Conservation (phyloP, 352 stramenopile genomes). For the Globisporangium rhizosaccharum region DNA sequence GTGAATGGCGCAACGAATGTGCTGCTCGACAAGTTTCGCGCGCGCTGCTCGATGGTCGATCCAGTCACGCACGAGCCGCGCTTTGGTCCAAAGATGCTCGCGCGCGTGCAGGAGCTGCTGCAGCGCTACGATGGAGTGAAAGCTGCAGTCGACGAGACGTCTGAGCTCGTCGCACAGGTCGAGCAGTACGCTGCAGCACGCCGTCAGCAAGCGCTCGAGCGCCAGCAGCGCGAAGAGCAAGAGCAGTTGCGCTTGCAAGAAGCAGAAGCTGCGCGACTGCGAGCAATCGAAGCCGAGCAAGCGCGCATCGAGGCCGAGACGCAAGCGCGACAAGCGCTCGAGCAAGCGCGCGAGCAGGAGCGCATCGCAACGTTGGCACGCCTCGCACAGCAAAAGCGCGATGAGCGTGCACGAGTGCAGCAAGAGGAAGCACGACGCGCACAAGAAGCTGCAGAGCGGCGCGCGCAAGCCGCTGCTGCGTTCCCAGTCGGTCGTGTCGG, state of each 20-base stretch:
- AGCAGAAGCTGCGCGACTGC: neutral
- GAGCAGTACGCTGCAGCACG: constrained; percentile 12
- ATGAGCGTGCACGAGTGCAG: constrained; percentile 28
- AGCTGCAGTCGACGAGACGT: constrained; percentile 22
- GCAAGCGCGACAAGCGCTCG: constrained; percentile 1
- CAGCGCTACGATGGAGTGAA: constrained; percentile 40
- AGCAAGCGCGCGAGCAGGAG: constrained; percentile 19
- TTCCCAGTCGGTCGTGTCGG: constrained; percentile 34
- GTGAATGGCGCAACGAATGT: constrained; percentile 24
- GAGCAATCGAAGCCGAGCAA: neutral
- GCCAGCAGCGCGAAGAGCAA: constrained; percentile 15
- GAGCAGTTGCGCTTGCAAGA: constrained; percentile 6
- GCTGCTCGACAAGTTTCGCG: constrained; percentile 49
- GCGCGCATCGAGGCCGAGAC: neutral
- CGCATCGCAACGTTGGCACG: constrained; percentile 39
- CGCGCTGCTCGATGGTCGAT: constrained; percentile 51
- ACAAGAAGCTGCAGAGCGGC: constrained; percentile 27
- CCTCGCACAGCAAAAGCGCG: constrained; percentile 53
- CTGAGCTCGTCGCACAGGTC: constrained; percentile 15
- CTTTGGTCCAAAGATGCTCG: constrained; percentile 74
- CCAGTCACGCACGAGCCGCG: constrained; percentile 64
- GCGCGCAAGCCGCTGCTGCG: constrained; percentile 25
- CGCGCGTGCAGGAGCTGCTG: constrained; percentile 54
- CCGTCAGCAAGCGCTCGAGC: constrained; percentile 14
- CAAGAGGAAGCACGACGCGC: constrained; percentile 27